Evolutionary conservation across 192 early-diverging fungal species (phyloP).

Genomic region (Coemansia sp.): DNA sequence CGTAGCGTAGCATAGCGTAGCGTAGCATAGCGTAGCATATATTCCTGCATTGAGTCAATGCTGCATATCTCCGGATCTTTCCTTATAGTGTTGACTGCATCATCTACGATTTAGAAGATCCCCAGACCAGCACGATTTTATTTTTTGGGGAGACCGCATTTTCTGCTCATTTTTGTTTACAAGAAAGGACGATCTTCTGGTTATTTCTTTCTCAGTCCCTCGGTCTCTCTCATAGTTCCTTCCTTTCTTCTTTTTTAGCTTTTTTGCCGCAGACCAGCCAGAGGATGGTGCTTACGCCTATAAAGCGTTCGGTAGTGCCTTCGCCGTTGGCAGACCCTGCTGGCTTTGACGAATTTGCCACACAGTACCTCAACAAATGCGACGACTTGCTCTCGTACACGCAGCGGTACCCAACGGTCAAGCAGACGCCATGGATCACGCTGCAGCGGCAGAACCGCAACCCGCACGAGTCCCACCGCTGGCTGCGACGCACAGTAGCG

Average conservation of each 20-base stretch:
- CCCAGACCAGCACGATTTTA: no score
- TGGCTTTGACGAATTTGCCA: conserved; percentile 36
- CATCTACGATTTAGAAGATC: no score
- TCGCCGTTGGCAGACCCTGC: conserved; percentile 28
- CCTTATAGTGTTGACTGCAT: no score
- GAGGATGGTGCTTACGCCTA: conserved; percentile 38
- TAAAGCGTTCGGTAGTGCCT: conserved; percentile 26
- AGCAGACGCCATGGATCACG: conserved; percentile 9
- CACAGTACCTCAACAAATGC: conserved; percentile 52
- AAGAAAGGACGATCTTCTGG: not conserved
- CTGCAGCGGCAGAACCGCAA: conserved; percentile 49
- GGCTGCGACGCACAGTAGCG: conserved; percentile 32
- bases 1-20: no score
- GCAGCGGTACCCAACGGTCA: conserved; percentile 29
- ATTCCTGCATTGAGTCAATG: no score
- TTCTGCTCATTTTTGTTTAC: no score
- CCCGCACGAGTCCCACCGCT: conserved; percentile 42
- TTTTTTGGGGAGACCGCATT: no score
- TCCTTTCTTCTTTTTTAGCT: conserved; percentile 4
- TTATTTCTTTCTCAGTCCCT: not conserved
- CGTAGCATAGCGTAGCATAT: no score
- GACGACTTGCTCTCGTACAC: conserved; percentile 49
- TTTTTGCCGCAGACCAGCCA: not conserved
- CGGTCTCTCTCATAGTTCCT: conserved; percentile 1
- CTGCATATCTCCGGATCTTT: no score